Evolutionary conservation across 352 stramenopile genomes (phyloP).

Genomic region (Globisporangium nunn): DNA sequence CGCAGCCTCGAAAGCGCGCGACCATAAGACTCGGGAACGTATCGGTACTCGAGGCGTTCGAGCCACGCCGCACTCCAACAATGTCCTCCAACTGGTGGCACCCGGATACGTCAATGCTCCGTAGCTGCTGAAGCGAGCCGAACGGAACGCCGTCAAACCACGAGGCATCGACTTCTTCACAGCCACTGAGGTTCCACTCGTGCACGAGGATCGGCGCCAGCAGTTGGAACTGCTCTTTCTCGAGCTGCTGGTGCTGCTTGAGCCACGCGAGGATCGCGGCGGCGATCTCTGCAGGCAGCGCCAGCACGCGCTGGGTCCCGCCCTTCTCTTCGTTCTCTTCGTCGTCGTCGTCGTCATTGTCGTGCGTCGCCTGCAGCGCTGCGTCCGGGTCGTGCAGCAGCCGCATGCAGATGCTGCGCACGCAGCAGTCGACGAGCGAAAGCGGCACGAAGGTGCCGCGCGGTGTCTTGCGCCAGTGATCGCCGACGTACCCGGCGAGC

Average conservation of each 20-base stretch:
- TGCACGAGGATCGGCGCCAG: conserved; percentile 45
- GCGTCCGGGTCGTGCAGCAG: conserved; percentile 27
- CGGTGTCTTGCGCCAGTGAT: conserved; percentile 40
- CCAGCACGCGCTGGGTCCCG: conserved; percentile 6
- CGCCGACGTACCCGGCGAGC: conserved; percentile 30
- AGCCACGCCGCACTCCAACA: conserved; percentile 26
- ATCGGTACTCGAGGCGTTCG: conserved; percentile 23
- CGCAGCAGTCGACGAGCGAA: conserved; percentile 47
- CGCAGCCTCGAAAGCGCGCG: conserved; percentile 48
- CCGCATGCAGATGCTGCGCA: conserved; percentile 41
- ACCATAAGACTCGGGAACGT: conserved; percentile 44
- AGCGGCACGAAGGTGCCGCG: conserved; percentile 34
- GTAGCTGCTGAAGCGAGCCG: conserved; percentile 36
- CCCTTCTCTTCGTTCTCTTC: neutral
- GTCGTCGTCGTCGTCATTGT: neutral
- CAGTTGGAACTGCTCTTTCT: conserved; percentile 45
- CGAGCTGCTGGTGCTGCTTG: conserved; percentile 42
- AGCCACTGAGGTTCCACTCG: conserved; percentile 49
- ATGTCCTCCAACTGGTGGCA: conserved; percentile 48
- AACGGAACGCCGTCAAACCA: conserved; percentile 59
- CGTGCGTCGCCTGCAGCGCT: conserved; percentile 2
- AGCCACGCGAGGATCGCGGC: conserved; percentile 41
- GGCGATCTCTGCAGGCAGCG: conserved; percentile 38
- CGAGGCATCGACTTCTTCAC: conserved; percentile 41
- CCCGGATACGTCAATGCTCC: conserved; percentile 46